Evolutionary conservation across 2,329 filamentous ascomycete genomes (phyloP).

Genomic region (Colletotrichum godetiae): DNA sequence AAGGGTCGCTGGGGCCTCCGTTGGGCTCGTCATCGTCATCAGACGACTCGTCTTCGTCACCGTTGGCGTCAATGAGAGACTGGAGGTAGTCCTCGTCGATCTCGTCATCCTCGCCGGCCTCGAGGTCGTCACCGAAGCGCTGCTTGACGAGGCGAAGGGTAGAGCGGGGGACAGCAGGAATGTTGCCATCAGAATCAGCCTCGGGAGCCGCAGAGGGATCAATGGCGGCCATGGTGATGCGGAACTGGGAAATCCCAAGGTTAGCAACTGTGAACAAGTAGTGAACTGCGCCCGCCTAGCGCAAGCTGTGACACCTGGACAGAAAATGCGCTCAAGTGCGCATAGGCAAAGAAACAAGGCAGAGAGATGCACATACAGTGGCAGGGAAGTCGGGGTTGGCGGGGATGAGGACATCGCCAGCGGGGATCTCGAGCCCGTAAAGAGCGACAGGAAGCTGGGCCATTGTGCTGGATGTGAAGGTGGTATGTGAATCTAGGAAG

Average conservation of each 20-base stretch:
- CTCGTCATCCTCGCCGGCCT: conserved; percentile 69
- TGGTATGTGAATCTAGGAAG: conserved; percentile 1
- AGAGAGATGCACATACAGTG: conserved; percentile 71
- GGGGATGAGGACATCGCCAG: conserved; percentile 84
- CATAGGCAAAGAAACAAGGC: background rate
- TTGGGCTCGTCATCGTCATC: conserved; percentile 68
- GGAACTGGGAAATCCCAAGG: conserved; percentile 72
- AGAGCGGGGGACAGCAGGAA: conserved; percentile 75
- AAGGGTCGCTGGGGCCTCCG: conserved; percentile 90
- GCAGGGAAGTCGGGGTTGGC: conserved; percentile 83
- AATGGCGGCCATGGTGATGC: conserved; percentile 98
- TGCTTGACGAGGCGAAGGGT: conserved; percentile 92
- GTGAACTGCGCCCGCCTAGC: background rate
- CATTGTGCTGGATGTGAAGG: conserved; percentile 53
- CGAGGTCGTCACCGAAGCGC: conserved; percentile 68
- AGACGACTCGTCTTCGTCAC: conserved; percentile 64
- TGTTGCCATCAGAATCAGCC: conserved; percentile 70
- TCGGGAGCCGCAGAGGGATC: conserved; percentile 85
- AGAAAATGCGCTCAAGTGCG: background rate
- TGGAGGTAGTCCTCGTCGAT: conserved; percentile 75
- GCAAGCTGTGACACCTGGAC: conserved; percentile 1
- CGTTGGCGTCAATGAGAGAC: conserved; percentile 62
- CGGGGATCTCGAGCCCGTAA: conserved; percentile 91
- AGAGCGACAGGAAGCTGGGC: conserved; percentile 76
- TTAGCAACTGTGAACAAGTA: conserved; percentile 42